Evolutionary conservation across 306 rosid species (phyloP), one percentile per base, ranked within the genome.

Genomic region (Pyrus bretschneideri): DNA sequence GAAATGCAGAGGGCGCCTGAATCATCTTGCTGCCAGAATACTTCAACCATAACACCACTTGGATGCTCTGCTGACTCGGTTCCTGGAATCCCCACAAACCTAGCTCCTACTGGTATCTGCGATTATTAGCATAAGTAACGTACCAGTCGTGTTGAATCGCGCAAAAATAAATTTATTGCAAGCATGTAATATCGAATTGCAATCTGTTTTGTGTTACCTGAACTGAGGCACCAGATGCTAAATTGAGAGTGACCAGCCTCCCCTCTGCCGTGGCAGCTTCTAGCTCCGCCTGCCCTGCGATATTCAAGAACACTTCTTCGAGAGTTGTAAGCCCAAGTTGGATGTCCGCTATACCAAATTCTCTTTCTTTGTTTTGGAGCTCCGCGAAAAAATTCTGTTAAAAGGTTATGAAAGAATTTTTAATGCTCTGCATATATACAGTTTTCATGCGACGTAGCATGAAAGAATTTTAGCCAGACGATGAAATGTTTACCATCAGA

Each of bases 11-110:
- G 87, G 12, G 91, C 76, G 51, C 97, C 97, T 2, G 84, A 74
- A 54, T 94, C 97, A 81, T 91, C 94, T 89, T 87, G 96, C 69
- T 88, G 92, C 98, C 98, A 89, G 49, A 88, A 83, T 33, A 89
- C 94, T 85, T 91, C 90, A 70, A 91, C 96, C 97, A 91, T 90
- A 18, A 77, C 71, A 42, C 97, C 98, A 63, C 85, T 85, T 27
- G 93, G 93, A 72, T 77, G 79, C 70, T 90, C 94, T 10, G 70
- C 75, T 19, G 90, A 83, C 72, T 86, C 89, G 27, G 95, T 90
- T 69, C 96, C 91, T 46, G 97, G 96, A 81, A 91, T 88, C 59
- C 91, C 91, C 83, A 91, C 93, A 70, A 85, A 89, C 80, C 83
- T 87, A 57, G 96, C 93, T 82, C 94, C 98, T 1, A 83, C 64